Percentiles rank a stretch among this genome's conserved stretches.
These are phyloP conservation scores for Phtheirospermum japonicum DNA, from an alignment of 257 asterid species.

Conservation along the genomic window DNA sequence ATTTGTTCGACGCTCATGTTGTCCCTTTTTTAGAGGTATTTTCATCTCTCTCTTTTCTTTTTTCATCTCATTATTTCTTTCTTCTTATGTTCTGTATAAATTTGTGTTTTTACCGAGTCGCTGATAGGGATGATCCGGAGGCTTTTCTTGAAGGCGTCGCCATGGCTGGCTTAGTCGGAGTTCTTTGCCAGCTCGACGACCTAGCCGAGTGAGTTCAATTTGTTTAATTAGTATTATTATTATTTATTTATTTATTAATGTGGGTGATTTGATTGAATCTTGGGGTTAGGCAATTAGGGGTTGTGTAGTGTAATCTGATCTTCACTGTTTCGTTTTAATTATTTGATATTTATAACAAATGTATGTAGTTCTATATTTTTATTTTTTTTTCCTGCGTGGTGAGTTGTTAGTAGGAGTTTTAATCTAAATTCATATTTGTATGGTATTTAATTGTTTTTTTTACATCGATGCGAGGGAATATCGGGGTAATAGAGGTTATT, in stretches of 20 bases:
- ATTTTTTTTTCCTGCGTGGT: constrained; percentile 42
- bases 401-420: too few species aligned
- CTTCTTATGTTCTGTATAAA: too few species aligned
- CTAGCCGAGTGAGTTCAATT: constrained; percentile 72
- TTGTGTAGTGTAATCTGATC: constrained; percentile 18
- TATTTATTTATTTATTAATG: too few species aligned
- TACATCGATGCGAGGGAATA: too few species aligned
- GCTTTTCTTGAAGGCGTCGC: constrained; percentile 95
- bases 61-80: too few species aligned
- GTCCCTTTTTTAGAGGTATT: too few species aligned
- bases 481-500: constrained; percentile 5
- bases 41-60: too few species aligned
- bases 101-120: constrained; percentile 69
- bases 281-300: too few species aligned
- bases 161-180: constrained; percentile 96
- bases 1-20: too few species aligned
- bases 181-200: constrained; percentile 97
- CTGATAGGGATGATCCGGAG: constrained; percentile 99
- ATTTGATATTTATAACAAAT: neutral
- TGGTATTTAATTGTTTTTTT: too few species aligned
- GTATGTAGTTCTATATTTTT: neutral
- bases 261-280: constrained; percentile 15
- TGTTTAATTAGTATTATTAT: neutral
- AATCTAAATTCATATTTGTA: too few species aligned
- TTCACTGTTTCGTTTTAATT: neutral